Evolutionary conservation across 148 eudicot genomes (phyloP).

Genomic region (Selenicereus undatus): DNA sequence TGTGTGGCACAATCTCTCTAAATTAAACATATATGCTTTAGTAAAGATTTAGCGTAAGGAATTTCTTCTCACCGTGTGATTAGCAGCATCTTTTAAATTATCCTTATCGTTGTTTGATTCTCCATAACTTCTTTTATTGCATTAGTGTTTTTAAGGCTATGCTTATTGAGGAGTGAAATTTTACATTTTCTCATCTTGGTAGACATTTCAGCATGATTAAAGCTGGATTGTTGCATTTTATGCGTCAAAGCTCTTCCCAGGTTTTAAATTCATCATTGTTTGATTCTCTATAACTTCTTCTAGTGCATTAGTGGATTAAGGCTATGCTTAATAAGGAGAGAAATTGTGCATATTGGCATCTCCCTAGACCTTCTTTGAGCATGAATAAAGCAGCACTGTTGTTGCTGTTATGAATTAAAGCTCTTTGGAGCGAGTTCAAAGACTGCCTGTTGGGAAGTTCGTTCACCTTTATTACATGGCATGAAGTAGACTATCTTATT

Average conservation of each 20-base stretch:
- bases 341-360: not conserved
- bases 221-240: too few relatives aligned
- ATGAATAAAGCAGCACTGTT: not conserved
- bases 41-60: not conserved
- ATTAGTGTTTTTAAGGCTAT: not conserved
- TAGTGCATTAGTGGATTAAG: not conserved
- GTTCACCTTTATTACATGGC: too few relatives aligned
- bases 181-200: not conserved
- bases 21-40: not conserved
- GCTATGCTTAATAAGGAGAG: not conserved
- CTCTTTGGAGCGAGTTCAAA: too few relatives aligned
- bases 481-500: too few relatives aligned
- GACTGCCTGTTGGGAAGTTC: not conserved
- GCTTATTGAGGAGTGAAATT: not conserved
- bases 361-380: not conserved
- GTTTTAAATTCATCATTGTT: not conserved
- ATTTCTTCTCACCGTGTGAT: not conserved
- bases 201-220: too few relatives aligned
- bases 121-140: not conserved
- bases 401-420: not conserved
- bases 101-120: not conserved
- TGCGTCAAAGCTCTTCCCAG: too few relatives aligned
- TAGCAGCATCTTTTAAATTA: not conserved
- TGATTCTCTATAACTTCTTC: not conserved
- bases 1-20: not conserved